Base-by-base conservation (phyloP, 768 basidiomycete genomes). In the Mycena latifolia region DNA sequence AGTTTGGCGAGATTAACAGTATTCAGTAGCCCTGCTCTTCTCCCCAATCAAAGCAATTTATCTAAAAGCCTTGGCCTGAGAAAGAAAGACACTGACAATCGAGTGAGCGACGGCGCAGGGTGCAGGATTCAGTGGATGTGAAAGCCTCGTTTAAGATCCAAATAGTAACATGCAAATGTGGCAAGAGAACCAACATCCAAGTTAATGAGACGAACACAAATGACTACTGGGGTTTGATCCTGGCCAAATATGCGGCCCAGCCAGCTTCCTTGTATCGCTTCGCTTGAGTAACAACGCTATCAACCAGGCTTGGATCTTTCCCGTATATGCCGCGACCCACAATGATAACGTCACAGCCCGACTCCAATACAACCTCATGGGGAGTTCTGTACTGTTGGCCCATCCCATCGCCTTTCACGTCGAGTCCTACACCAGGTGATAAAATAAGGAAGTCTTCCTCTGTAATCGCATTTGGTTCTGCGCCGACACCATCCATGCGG, bases 381-480 rank as follows among this genome's bases (percentile, higher is more conserved):
- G 98, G 98, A 5, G 96, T 95, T 61, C 94, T 84, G 77, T 99
- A 99, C 77, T 98, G 95, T 78, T 99, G 97, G 20, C 96, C 98
- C 90, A 96, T 91, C 12, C 81, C 79, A 76, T 98, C 98, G 10
- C 92, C 93, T 59, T 86, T 88, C 15, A 76, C 74, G 67, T 93
- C 93, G 50, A 98, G 82, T 17, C 92, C 93, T 25, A 99, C 95
- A 3, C 98, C 98, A 5, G 98, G 98, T 0, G 96, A 94, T 67
- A 99, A 80, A 67, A 98, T 84, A 58, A 99, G 77, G 75, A 95
- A 98, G 77, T 99, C 98, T 71, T 94, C 90, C 11, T 86, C 81
- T 9, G 71, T 69, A 1, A 74, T 71, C 4, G 79, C 78, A 18
- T 71, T 72, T 14, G 75, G 69, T 25, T 73, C 75, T 0, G 80